Evolutionary conservation across 148 eudicot genomes (phyloP).

Genomic region (Pharnaceum exiguum): DNA sequence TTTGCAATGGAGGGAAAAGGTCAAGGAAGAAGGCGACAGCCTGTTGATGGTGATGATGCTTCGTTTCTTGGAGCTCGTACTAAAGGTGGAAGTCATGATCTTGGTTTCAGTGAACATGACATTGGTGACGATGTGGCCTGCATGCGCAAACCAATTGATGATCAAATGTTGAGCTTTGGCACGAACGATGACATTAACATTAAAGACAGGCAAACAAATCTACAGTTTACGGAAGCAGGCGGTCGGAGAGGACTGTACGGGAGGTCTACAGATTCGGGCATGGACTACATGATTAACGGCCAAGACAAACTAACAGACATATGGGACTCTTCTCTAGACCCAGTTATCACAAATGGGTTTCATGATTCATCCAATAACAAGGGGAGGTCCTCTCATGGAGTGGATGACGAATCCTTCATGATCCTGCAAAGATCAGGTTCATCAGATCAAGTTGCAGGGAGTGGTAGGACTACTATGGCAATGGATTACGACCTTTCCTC

Average conservation of each 20-base stretch:
- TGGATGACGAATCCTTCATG: slow-evolving; percentile 69
- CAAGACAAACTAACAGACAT: slow-evolving; percentile 33
- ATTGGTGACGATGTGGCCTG: slow-evolving; percentile 34
- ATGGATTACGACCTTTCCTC: slow-evolving; percentile 60
- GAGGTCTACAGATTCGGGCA: slow-evolving; percentile 26
- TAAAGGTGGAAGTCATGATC: slow-evolving; percentile 29
- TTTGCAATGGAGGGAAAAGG: slow-evolving; percentile 54
- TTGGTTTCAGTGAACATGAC: slow-evolving; percentile 28
- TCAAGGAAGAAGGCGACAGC: slow-evolving; percentile 40
- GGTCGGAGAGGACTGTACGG: slow-evolving; percentile 40
- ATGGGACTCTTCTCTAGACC: slow-evolving; percentile 42
- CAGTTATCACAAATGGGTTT: slow-evolving; percentile 41
- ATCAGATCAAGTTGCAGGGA: slow-evolving; percentile 42
- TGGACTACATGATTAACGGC: slow-evolving; percentile 43
- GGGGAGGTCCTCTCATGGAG: slow-evolving; percentile 22
- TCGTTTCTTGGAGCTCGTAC: slow-evolving; percentile 34
- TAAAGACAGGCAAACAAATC: slow-evolving; percentile 23
- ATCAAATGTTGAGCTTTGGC: slow-evolving; percentile 35
- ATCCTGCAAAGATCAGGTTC: slow-evolving; percentile 60
- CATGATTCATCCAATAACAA: slow-evolving; percentile 28
- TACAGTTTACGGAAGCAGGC: slow-evolving; percentile 41
- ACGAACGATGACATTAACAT: slow-evolving; percentile 16
- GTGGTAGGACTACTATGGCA: slow-evolving; percentile 42
- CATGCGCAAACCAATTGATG: slow-evolving; percentile 31
- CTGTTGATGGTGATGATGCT: slow-evolving; percentile 39